A percentile compares a stretch with the other conserved stretches of the same genome.
Conservation (phyloP, 768 basidiomycete species). For the Lepiota brunneoincarnata region DNA sequence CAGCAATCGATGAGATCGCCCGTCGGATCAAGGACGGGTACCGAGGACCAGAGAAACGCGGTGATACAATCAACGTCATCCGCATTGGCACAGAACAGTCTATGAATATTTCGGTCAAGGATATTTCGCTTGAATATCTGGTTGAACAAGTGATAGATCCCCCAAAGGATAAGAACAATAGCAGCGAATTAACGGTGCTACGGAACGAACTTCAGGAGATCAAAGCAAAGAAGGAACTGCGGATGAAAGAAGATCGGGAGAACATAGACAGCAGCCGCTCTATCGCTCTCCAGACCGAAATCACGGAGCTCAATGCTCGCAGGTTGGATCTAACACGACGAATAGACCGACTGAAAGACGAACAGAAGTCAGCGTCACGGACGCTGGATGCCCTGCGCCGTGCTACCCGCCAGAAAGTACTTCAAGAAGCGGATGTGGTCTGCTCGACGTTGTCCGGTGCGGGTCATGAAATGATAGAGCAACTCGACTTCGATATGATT, state of each 20-base stretch:
- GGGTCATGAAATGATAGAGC: slow-evolving; percentile 82
- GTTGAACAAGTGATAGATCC: slow-evolving; percentile 76
- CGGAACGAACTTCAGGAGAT: slow-evolving; percentile 69
- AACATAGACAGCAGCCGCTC: slow-evolving; percentile 58
- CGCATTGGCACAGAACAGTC: slow-evolving; percentile 80
- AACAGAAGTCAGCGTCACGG: slow-evolving; percentile 75
- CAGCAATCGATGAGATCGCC: slow-evolving; percentile 96
- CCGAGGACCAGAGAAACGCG: slow-evolving; percentile 48
- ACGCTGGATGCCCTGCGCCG: slow-evolving; percentile 81
- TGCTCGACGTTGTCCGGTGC: slow-evolving; percentile 93
- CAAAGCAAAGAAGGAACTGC: slow-evolving; percentile 55
- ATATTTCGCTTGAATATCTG: slow-evolving; percentile 83
- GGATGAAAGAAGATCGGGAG: slow-evolving; percentile 53
- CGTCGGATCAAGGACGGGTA: slow-evolving; percentile 82
- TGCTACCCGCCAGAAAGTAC: slow-evolving; percentile 68
- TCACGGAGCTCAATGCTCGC: slow-evolving; percentile 58
- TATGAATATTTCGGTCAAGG: slow-evolving; percentile 77
- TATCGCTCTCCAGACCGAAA: slow-evolving; percentile 65
- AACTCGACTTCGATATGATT: slow-evolving; percentile 89
- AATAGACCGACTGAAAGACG: slow-evolving; percentile 77
- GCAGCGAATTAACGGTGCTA: slow-evolving; percentile 48
- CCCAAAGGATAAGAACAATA: slow-evolving; percentile 26
- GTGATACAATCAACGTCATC: slow-evolving; percentile 55
- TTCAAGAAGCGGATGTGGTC: slow-evolving; percentile 88
- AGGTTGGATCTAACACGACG: slow-evolving; percentile 63